Percentiles rank a stretch among this genome's conserved stretches.
These are phyloP conservation scores for Mrakia blollopis DNA, from an alignment of 768 basidiomycete genomes.

Conservation along the genomic window DNA sequence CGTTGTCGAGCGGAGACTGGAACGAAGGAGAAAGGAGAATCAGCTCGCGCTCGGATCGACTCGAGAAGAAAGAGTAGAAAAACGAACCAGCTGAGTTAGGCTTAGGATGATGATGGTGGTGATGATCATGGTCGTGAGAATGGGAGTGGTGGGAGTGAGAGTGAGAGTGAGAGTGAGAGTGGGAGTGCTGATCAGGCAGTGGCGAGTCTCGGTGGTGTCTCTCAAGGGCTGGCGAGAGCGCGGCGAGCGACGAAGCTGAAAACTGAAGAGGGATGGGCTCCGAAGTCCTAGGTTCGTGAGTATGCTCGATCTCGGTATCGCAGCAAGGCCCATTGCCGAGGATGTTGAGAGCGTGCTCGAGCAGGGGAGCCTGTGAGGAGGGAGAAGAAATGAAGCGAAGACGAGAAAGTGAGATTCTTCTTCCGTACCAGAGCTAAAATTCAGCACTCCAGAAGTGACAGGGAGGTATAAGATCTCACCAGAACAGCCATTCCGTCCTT, in stretches of 20 bases:
- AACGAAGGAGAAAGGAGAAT: constrained; percentile 47
- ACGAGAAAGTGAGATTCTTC: constrained; percentile 45
- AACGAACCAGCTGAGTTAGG: constrained; percentile 49
- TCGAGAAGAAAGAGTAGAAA: constrained; percentile 36
- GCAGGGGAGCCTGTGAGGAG: constrained; percentile 5
- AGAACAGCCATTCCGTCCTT: constrained; percentile 55
- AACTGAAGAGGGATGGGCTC: neutral
- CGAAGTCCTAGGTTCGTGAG: constrained; percentile 17
- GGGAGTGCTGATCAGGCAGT: neutral
- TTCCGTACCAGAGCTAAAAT: no score
- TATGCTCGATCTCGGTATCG: neutral
- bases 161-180: constrained; percentile 26
- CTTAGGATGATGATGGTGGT: constrained; percentile 45
- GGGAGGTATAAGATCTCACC: constrained; percentile 61
- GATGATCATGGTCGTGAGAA: constrained; percentile 44
- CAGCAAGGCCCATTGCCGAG: constrained; percentile 3
- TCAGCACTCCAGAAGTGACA: no score
- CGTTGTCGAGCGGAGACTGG: constrained; percentile 67
- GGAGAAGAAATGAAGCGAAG: neutral
- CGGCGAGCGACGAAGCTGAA: neutral
- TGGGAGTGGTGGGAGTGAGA: constrained; percentile 37
- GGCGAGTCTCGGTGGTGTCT: neutral
- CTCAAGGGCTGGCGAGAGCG: neutral
- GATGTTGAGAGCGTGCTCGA: constrained; percentile 32
- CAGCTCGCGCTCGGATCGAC: constrained; percentile 47